A percentile compares a stretch with the other conserved stretches of the same genome.
Evolutionary conservation across 352 stramenopile genomes (phyloP).

Genomic region (Pythium grandisporangium): DNA sequence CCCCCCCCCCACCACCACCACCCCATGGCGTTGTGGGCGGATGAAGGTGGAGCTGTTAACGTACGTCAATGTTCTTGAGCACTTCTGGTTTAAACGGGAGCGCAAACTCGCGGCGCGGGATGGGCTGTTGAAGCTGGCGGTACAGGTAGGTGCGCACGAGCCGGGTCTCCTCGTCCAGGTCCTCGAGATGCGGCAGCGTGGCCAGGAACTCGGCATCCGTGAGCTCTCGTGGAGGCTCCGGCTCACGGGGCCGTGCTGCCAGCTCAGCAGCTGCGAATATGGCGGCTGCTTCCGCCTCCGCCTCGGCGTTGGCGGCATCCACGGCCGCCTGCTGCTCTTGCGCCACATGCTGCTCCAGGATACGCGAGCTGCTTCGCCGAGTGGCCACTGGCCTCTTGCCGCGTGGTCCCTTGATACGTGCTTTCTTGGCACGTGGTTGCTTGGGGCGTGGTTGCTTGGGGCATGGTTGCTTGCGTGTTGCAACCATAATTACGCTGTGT

Average conservation of each 20-base stretch:
- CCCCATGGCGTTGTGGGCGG: no score
- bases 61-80: constrained; percentile 17
- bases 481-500: background rate
- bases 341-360: background rate
- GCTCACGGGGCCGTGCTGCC: no score
- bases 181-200: constrained; percentile 12
- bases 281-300: background rate
- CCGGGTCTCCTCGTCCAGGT: constrained; percentile 9
- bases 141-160: constrained; percentile 6
- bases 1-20: background rate
- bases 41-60: no score
- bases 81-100: constrained; percentile 20
- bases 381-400: background rate
- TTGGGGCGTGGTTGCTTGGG: no score
- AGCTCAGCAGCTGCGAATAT: constrained; percentile 1
- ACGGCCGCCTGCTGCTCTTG: constrained; percentile 2
- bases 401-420: no score
- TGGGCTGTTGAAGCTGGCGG: constrained; percentile 3
- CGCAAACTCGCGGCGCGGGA: constrained; percentile 2
- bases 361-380: constrained; percentile 7
- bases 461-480: no score
- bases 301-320: background rate
- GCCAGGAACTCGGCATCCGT: constrained; percentile 16
- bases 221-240: constrained; percentile 5
- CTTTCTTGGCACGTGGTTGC: no score